phyloP scores from a whole-genome alignment of 2,329 filamentous ascomycete genomes.

The Arthrinium phaeospermum region DNA sequence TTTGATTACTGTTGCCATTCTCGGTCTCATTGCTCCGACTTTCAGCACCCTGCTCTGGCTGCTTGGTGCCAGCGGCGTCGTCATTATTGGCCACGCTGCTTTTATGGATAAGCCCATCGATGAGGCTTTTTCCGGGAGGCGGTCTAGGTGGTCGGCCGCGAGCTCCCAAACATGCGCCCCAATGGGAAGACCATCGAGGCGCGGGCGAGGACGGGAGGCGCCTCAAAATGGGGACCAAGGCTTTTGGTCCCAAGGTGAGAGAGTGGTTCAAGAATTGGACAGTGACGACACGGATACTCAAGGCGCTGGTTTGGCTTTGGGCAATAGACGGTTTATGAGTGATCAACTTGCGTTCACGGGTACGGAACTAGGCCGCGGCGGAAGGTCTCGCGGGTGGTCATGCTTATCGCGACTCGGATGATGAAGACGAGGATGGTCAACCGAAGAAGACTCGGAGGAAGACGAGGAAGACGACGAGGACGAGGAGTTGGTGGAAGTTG shows the following conservation, averaged over 20 bases:
- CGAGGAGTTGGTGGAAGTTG: constrained; percentile 69
- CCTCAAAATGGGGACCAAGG: constrained; percentile 51
- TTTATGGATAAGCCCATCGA: constrained; percentile 99
- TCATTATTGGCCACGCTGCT: constrained; percentile 91
- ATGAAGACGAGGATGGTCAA: constrained; percentile 56
- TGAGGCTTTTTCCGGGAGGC: constrained; percentile 99
- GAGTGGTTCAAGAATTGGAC: constrained; percentile 70
- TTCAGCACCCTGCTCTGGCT: constrained; percentile 90
- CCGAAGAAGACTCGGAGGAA: constrained; percentile 52
- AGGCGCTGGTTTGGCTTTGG: constrained; percentile 55
- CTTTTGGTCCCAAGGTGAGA: constrained; percentile 45
- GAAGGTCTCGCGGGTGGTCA: constrained; percentile 46
- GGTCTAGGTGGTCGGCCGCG: constrained; percentile 99
- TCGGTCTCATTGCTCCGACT: constrained; percentile 84
- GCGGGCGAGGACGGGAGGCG: constrained; percentile 69
- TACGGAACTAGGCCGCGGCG: constrained; percentile 58
- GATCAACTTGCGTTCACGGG: constrained; percentile 68
- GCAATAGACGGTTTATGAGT: constrained; percentile 59
- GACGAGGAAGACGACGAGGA: constrained; percentile 49
- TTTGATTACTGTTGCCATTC: constrained; percentile 81
- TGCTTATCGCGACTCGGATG: constrained; percentile 45
- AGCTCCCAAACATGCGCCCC: constrained; percentile 94
- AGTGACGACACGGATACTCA: constrained; percentile 63
- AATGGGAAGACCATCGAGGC: constrained; percentile 99
- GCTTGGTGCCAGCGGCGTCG: constrained; percentile 92